Evolutionary conservation across 2,329 filamentous ascomycete species (phyloP), one percentile per base, ranked within the genome.

Genomic region (Trichoderma pleuroti): DNA sequence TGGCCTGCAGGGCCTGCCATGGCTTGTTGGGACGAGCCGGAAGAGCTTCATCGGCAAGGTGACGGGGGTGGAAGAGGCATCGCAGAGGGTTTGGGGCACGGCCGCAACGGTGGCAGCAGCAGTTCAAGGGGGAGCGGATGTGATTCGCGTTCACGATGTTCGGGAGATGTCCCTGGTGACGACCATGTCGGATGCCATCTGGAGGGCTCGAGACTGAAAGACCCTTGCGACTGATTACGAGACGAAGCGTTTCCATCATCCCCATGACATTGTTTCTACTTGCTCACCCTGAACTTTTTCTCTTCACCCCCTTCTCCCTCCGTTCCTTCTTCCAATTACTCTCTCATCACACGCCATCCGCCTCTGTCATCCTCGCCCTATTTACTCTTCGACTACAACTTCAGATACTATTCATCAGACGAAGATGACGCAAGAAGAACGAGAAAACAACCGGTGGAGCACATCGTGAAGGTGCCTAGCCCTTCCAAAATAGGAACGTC

Each of bases 171-270:
- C 82, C 52, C 87, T 93, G 81, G 94, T 97, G 36, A 90, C 89
- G 1, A 91, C 87, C 78, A 95, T 98, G 90, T 89, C 93, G 10
- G 95, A 98, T 86, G 94, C 94, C n/a, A 94, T 98, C 68, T 97
- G 93, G 88, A 86, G 93, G 75, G 82, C 83, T 52, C 82, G 46
- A 68, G 39, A 21, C 16, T 57, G 21, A 34, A 36, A n/a, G 18
- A 21, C 21, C 3, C 34, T n/a, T 28, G 9, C n/a, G 18, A 36
- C 21, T 21, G 39, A n/a, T 16, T 32, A 24, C 28, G 18, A 32
- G 64, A 59, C 34, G 12, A 9, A 11, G n/a, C 9, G 16, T 24
- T 34, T 49, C 32, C 14, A 49, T 39, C 30, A 10, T 21, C 39
- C 26, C 32, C 24, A 9, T 59, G 28, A 28, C 28, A 14, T 36